Percentiles rank a stretch among this genome's conserved stretches.
phyloP scores from a whole-genome alignment of 2,329 filamentous ascomycete species.

The Biscogniauxia sp. region DNA sequence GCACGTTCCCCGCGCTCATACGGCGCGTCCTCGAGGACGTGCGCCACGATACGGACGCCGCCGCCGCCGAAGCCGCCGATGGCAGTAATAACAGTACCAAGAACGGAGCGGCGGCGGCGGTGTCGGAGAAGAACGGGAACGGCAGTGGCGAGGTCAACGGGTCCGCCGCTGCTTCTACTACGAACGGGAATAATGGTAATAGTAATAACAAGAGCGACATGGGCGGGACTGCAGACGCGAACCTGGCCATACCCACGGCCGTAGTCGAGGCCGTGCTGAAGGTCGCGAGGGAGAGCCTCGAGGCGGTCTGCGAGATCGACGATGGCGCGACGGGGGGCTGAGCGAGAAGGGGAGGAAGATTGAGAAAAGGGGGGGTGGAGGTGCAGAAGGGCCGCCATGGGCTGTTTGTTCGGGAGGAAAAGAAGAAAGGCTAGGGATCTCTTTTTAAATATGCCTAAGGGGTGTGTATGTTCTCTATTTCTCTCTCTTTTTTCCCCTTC shows the following conservation, averaged over 20 bases:
- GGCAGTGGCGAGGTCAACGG: conserved; percentile 27
- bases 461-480: no score
- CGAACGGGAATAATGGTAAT: conserved; percentile 15
- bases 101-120: conserved; percentile 17
- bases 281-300: conserved; percentile 57
- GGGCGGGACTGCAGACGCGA: conserved; percentile 26
- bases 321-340: conserved; percentile 22
- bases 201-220: conserved; percentile 17
- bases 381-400: no score
- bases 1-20: conserved; percentile 60
- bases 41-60: conserved; percentile 46
- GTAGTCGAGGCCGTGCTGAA: conserved; percentile 64
- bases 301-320: conserved; percentile 45
- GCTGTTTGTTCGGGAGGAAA: no score
- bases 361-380: background rate
- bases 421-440: no score
- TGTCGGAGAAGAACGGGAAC: conserved; percentile 12
- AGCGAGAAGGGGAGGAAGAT: background rate
- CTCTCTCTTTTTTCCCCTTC: no score
- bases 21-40: conserved; percentile 61
- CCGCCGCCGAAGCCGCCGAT: conserved; percentile 25
- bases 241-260: conserved; percentile 55
- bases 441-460: no score
- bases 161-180: conserved; percentile 15
- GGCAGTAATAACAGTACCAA: conserved; percentile 20